Evolutionary conservation across 2,329 filamentous ascomycete genomes (phyloP).

Genomic region (Pestalotiopsis sp.): DNA sequence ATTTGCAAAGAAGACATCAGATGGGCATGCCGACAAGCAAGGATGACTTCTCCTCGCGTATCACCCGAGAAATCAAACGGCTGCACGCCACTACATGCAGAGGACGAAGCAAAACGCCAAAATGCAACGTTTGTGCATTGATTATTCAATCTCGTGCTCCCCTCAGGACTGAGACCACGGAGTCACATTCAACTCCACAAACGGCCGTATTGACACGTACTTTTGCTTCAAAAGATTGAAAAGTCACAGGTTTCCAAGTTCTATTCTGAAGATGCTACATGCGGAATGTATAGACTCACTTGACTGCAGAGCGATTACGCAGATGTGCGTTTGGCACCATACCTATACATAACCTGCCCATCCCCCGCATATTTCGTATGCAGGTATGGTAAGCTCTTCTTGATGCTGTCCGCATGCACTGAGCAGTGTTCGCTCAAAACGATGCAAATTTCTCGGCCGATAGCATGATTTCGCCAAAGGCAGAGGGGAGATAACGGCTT

Average conservation of each 20-base stretch:
- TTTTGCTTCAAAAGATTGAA: no score
- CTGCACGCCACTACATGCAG: neutral
- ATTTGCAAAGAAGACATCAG: no score
- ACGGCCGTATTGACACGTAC: neutral
- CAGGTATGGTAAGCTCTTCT: neutral
- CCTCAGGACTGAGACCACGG: neutral
- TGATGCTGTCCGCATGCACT: neutral
- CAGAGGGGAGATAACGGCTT: neutral
- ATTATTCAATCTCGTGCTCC: neutral
- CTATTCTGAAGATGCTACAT: neutral
- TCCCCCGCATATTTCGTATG: neutral
- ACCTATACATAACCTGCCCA: neutral
- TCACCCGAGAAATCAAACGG: neutral
- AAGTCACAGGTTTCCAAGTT: no score
- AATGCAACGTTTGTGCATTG: neutral
- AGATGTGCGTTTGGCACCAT: neutral
- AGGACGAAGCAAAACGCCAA: neutral
- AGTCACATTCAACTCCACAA: neutral
- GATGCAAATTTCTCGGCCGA: neutral
- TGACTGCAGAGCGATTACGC: neutral
- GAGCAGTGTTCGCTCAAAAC: neutral
- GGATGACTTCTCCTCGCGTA: neutral
- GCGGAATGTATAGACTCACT: neutral
- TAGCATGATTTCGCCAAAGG: neutral
- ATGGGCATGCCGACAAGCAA: no score